These are phyloP conservation scores for Hypoxylon sp. DNA, from an alignment of 2,329 filamentous ascomycete genomes.

Conservation along the genomic window DNA sequence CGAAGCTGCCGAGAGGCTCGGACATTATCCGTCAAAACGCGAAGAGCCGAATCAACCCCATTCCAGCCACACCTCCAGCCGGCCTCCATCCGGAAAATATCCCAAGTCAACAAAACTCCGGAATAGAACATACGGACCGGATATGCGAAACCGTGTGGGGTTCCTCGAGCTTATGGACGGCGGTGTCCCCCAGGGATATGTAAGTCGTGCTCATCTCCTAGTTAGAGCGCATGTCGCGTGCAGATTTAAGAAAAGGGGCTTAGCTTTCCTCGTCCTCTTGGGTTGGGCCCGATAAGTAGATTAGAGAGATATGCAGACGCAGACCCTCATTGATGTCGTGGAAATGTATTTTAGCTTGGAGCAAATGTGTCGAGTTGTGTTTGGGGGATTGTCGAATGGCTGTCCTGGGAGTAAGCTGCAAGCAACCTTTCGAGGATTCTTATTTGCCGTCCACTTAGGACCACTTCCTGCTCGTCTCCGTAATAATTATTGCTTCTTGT, in stretches of 20 bases:
- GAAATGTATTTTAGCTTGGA: neutral
- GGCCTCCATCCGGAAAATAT: neutral
- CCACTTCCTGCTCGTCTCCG: too few species aligned
- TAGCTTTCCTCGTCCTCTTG: too few species aligned
- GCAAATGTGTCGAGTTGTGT: neutral
- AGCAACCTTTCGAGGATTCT: too few species aligned
- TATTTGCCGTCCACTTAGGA: too few species aligned
- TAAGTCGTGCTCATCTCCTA: neutral
- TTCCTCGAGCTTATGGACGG: slow-evolving; percentile 1
- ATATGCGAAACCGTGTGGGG: neutral
- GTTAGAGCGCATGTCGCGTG: neutral
- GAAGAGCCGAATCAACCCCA: slow-evolving; percentile 18
- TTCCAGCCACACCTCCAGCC: neutral
- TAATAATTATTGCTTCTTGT: too few species aligned
- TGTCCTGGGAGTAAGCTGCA: neutral
- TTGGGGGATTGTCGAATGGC: too few species aligned
- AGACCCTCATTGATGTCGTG: neutral
- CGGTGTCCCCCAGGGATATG: neutral
- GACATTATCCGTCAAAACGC: slow-evolving; percentile 11
- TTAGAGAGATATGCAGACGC: too few species aligned
- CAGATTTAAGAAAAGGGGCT: neutral
- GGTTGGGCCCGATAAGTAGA: too few species aligned
- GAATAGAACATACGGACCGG: slow-evolving; percentile 5
- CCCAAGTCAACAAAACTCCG: neutral
- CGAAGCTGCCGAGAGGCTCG: neutral